A percentile compares a stretch with the other conserved stretches of the same genome.
These are phyloP conservation scores for Limtongia smithiae DNA, from an alignment of 805 yeast genomes.

Conservation along the genomic window DNA sequence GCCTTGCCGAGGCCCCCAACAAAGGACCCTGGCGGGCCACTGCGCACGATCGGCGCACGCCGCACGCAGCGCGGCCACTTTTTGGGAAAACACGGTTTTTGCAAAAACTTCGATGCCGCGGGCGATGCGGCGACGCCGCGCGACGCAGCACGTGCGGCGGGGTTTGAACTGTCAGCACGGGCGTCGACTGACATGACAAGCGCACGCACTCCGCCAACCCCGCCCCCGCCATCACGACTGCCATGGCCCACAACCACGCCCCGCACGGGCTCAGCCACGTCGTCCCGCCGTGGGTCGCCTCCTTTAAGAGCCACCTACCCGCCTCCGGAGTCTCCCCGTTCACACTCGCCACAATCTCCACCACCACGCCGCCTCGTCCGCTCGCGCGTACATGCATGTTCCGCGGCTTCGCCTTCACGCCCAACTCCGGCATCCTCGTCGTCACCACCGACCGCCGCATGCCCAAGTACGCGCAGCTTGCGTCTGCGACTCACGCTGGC, in stretches of 20 bases:
- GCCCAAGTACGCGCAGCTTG: constrained; percentile 23
- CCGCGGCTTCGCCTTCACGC: constrained; percentile 24
- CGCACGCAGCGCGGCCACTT: no score
- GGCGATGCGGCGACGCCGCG: no score
- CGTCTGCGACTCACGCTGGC: constrained; percentile 4
- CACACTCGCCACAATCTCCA: constrained; percentile 10
- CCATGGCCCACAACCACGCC: background rate
- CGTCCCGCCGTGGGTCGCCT: constrained; percentile 22
- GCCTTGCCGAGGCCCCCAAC: no score
- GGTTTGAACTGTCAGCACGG: no score
- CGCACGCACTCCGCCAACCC: no score
- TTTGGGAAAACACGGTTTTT: no score
- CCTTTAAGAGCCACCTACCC: constrained; percentile 10
- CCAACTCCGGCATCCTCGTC: constrained; percentile 22
- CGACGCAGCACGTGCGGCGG: no score
- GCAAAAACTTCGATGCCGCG: no score
- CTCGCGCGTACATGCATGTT: constrained; percentile 27
- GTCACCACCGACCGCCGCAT: constrained; percentile 26
- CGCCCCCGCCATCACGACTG: no score
- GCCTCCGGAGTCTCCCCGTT: constrained; percentile 3
- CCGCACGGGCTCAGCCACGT: constrained; percentile 18
- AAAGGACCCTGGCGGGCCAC: no score
- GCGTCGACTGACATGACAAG: no score
- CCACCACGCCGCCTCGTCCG: constrained; percentile 11
- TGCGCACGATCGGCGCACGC: no score